Base-by-base conservation (phyloP, 345 rosid species). In the Sapria himalayana region DNA sequence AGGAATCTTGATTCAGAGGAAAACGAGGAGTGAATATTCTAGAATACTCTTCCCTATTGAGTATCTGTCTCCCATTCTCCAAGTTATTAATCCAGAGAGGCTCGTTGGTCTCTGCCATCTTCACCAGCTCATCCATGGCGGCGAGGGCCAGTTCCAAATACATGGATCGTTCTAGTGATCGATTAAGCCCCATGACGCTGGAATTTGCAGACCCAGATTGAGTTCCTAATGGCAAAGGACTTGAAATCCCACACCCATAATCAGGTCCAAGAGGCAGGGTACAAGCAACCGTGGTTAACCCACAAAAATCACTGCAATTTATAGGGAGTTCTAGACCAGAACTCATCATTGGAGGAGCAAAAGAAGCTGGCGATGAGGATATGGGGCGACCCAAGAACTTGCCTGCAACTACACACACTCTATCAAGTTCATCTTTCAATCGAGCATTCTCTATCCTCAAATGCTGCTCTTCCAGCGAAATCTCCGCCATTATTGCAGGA, bases 391-490 rank as follows among this genome's bases (percentile, higher is more conserved):
- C 94, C 32, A 84, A 61, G 51, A 91, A 91, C 62, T 77, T 91
- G 11, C 86, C 86, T 10, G 95, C 86, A 11, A 91, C 73, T 4
- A 81, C 77, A 35, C 92, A 77, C 17, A 77, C 79, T 3, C 96
- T 74, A 48, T 79, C 96, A 29, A 91, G 23, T 37, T 91, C 95
- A 3, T 91, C 92, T 55, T 77, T 84, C 21, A 84, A 64, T 1
- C 95, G 67, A 0, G 86, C 71, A 59, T 84, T 89, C 49, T 89
- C 99, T 13, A 84, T 66, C 50, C 93, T 46, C 1, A 84, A 69
- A 29, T 91, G 93, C 52, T 91, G 96, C 41, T 91, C 96, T 49
- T 91, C 93, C 1, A 80, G 54, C 9, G 99, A 80, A 12, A 80
- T 60, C 14, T 91, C 92, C 1, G 80, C 92, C 4, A 73, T 62